Conservation (phyloP, 2,329 filamentous ascomycete genomes). For the Neonectria coccinea region DNA sequence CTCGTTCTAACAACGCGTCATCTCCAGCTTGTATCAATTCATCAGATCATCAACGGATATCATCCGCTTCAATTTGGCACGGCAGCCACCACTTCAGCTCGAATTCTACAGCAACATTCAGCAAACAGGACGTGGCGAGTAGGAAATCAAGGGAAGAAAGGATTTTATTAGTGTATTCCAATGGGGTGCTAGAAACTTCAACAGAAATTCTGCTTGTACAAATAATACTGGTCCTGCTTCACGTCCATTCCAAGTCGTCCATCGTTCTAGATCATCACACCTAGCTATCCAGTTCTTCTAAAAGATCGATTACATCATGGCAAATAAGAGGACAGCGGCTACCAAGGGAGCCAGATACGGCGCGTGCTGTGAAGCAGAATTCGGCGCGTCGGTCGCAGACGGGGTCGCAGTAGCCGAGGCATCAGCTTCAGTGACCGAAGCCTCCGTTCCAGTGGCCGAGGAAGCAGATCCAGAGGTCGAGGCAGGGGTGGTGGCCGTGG, state of each 20-base stretch:
- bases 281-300: background rate
- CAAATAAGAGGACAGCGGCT: slow-evolving; percentile 25
- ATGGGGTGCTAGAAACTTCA: background rate
- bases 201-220: background rate
- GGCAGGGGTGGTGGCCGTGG: slow-evolving; percentile 22
- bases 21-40: background rate
- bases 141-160: background rate
- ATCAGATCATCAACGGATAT: background rate
- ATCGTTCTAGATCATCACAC: background rate
- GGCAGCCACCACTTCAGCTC: background rate
- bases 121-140: background rate
- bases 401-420: background rate
- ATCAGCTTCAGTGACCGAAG: slow-evolving; percentile 9
- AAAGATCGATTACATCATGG: slow-evolving; percentile 1
- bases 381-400: slow-evolving; percentile 27
- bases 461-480: slow-evolving; percentile 13
- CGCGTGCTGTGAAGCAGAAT: slow-evolving; percentile 26
- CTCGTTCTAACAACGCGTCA: background rate
- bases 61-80: background rate
- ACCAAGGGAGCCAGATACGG: slow-evolving; percentile 24
- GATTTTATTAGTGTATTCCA: background rate
- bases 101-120: background rate
- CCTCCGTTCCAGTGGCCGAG: slow-evolving; percentile 6
- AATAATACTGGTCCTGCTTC: background rate
- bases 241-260: background rate